phyloP scores from a whole-genome alignment of 345 rosid species.

The Linum tenue region DNA sequence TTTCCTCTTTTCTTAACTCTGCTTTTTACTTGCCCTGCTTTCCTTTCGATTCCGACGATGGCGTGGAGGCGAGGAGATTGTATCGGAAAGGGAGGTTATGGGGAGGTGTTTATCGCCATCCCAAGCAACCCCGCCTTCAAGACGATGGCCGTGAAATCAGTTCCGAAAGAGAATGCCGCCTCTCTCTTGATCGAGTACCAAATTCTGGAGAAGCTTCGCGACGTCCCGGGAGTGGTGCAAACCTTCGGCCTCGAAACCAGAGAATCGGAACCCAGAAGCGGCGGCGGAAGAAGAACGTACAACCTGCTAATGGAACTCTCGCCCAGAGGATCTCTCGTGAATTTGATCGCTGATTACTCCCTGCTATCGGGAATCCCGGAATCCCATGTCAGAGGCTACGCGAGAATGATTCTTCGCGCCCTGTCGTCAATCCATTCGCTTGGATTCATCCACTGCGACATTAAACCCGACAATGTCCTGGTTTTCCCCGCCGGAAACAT shows the following conservation, averaged over 20 bases:
- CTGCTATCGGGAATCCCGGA: neutral
- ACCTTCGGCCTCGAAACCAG: too few species aligned
- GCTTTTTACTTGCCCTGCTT: too few species aligned
- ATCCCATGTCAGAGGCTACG: neutral
- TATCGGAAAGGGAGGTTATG: too few species aligned
- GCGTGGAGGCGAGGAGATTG: too few species aligned
- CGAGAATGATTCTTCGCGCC: neutral
- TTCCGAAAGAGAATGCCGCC: too few species aligned
- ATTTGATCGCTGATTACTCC: neutral
- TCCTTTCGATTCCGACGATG: too few species aligned
- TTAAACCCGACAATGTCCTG: neutral
- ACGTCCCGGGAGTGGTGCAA: neutral
- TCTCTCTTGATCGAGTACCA: too few species aligned
- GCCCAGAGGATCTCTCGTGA: neutral
- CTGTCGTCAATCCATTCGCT: neutral
- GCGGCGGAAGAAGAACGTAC: neutral
- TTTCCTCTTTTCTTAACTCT: too few species aligned
- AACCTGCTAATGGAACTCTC: neutral
- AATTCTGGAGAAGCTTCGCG: neutral
- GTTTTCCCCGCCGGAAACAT: neutral
- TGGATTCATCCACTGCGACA: neutral
- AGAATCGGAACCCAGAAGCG: neutral
- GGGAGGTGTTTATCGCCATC: too few species aligned
- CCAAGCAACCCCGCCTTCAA: too few species aligned
- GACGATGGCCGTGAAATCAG: too few species aligned